Conservation (phyloP, 2,329 filamentous ascomycete genomes). For the Fusarium sp. region DNA sequence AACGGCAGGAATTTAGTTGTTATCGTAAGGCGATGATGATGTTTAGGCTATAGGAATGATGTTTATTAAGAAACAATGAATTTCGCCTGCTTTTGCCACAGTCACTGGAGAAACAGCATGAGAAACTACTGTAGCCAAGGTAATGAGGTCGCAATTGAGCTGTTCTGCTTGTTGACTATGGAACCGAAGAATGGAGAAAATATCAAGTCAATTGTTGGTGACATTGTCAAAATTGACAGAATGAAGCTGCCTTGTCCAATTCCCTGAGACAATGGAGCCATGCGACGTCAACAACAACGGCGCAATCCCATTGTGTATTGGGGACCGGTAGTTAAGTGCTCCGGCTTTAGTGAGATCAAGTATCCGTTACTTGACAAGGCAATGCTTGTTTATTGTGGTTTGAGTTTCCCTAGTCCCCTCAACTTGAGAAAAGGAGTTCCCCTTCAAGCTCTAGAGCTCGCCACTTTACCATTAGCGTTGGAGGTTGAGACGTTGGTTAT, state of each 20-base stretch:
- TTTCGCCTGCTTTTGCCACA: not conserved
- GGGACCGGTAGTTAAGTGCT: constrained; percentile 11
- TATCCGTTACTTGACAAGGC: constrained; percentile 11
- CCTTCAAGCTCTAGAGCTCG: constrained; percentile 1
- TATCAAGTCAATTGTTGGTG: not conserved
- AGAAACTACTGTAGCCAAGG: constrained; percentile 3
- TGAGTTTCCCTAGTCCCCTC: constrained; percentile 4
- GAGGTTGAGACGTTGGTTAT: constrained; percentile 5
- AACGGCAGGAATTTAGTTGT: constrained; percentile 22
- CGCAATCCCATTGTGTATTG: constrained; percentile 7
- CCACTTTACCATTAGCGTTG: not conserved
- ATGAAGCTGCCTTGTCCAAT: not conserved
- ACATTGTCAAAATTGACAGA: constrained; percentile 2
- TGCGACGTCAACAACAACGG: constrained; percentile 9
- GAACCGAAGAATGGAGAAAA: not conserved
- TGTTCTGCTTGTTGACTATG: not conserved
- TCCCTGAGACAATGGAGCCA: constrained; percentile 6
- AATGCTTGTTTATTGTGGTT: constrained; percentile 9
- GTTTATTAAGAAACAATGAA: constrained; percentile 4
- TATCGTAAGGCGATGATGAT: not conserved
- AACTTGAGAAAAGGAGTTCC: constrained; percentile 18
- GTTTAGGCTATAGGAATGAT: constrained; percentile 16
- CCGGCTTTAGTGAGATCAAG: not conserved
- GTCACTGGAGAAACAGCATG: not conserved
- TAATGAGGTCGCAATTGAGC: not conserved